A percentile compares a stretch with the other conserved stretches of the same genome.
These are phyloP conservation scores for Myrica gale DNA, from an alignment of 306 rosid species.

Conservation along the genomic window DNA sequence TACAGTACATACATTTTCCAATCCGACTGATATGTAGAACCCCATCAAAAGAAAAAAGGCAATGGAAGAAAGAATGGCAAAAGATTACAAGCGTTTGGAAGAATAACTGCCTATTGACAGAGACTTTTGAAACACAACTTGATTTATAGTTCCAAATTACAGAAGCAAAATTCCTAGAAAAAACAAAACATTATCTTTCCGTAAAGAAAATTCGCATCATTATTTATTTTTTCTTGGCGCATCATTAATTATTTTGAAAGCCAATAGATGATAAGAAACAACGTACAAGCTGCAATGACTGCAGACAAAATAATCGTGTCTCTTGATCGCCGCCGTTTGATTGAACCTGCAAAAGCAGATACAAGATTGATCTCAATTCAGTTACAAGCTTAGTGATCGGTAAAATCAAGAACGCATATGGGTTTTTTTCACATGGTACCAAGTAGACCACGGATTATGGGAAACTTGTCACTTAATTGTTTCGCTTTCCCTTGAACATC, in stretches of 20 bases:
- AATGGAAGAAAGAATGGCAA: not conserved
- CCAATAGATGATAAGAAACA: constrained; percentile 96
- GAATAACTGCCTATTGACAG: not conserved
- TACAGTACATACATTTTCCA: not conserved
- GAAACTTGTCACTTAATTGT: constrained; percentile 79
- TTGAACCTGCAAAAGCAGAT: constrained; percentile 59
- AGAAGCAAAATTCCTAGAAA: constrained; percentile 33
- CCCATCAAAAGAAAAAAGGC: not conserved
- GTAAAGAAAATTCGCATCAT: constrained; percentile 29
- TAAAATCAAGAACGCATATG: constrained; percentile 1
- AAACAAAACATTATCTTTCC: constrained; percentile 26
- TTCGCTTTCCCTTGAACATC: constrained; percentile 99
- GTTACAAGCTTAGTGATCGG: not conserved
- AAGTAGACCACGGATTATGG: constrained; percentile 76
- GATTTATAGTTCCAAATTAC: constrained; percentile 27
- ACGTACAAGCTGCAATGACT: constrained; percentile 92
- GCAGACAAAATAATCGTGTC: constrained; percentile 87
- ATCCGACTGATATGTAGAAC: not conserved
- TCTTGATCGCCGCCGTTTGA: constrained; percentile 80
- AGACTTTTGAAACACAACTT: constrained; percentile 19
- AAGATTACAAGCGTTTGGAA: not conserved
- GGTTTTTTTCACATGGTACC: constrained; percentile 44
- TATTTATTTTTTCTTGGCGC: constrained; percentile 58
- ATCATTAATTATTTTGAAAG: constrained; percentile 66
- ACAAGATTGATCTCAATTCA: constrained; percentile 20